Conservation (phyloP, 306 rosid species). For the Gillenia trifoliata region DNA sequence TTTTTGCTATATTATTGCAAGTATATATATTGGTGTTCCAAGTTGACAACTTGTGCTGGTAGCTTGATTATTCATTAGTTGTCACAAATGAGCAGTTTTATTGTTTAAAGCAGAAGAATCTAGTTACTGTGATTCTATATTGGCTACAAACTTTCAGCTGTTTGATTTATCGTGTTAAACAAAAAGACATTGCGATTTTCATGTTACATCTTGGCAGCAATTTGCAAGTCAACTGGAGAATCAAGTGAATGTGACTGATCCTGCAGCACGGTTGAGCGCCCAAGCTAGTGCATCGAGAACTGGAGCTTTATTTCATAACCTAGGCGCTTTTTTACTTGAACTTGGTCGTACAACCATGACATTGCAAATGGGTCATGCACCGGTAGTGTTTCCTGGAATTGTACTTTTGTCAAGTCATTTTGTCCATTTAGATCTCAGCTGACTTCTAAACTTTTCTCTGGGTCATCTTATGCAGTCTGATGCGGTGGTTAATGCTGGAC, state of each 20-base stretch:
- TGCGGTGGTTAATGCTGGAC: slow-evolving; percentile 94
- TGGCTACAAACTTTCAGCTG: slow-evolving; percentile 12
- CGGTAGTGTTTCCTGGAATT: slow-evolving; percentile 44
- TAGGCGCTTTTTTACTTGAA: slow-evolving; percentile 91
- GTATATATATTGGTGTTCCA: slow-evolving; percentile 2
- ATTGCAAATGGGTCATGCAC: slow-evolving; percentile 79
- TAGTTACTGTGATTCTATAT: background rate
- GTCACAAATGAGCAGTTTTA: background rate
- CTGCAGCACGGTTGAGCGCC: slow-evolving; percentile 44
- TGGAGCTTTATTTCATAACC: slow-evolving; percentile 67
- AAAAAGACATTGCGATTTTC: slow-evolving; percentile 18
- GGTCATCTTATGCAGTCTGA: slow-evolving; percentile 58
- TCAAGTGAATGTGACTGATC: slow-evolving; percentile 70
- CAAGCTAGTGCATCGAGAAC: slow-evolving; percentile 65
- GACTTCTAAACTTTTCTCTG: slow-evolving; percentile 5
- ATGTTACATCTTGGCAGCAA: slow-evolving; percentile 51
- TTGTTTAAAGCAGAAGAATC: slow-evolving; percentile 10
- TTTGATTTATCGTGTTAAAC: slow-evolving; percentile 16
- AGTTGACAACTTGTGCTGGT: background rate
- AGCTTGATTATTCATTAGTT: background rate
- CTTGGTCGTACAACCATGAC: slow-evolving; percentile 95
- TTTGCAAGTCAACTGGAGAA: slow-evolving; percentile 71
- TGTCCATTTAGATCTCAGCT: slow-evolving; percentile 16
- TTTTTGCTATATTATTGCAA: background rate
- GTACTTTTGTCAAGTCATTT: slow-evolving; percentile 18